Conservation (phyloP, 805 yeast genomes). For the Saccharomycopsis schoenii region DNA sequence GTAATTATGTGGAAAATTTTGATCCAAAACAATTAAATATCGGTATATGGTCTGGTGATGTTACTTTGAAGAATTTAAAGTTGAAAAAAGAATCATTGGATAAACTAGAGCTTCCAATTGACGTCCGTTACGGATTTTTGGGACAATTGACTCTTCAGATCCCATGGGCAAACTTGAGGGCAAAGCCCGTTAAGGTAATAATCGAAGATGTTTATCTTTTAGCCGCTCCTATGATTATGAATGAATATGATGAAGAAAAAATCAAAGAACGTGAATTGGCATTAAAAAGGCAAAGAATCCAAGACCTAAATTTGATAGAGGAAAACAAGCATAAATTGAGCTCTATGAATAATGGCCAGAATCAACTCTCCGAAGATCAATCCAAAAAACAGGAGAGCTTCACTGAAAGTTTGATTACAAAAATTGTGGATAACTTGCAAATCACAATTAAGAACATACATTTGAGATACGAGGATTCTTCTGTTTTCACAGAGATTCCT, state of each 20-base stretch:
- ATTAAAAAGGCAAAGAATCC: conserved; percentile 58
- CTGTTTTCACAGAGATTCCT: conserved; percentile 61
- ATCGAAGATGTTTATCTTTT: conserved; percentile 81
- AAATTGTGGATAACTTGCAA: conserved; percentile 87
- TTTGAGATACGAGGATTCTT: conserved; percentile 78
- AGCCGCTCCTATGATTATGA: conserved; percentile 62
- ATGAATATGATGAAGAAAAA: conserved; percentile 49
- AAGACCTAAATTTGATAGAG: conserved; percentile 42
- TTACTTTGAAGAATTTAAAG: conserved; percentile 65
- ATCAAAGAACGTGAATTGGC: conserved; percentile 54
- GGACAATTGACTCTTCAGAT: conserved; percentile 86
- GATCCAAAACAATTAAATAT: conserved; percentile 92
- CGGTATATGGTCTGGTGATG: conserved; percentile 98
- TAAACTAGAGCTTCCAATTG: conserved; percentile 72
- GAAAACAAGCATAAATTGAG: conserved; percentile 32
- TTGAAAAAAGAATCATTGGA: conserved; percentile 86
- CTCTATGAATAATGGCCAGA: conserved; percentile 23
- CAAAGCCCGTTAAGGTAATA: conserved; percentile 80
- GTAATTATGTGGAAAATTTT: conserved; percentile 82
- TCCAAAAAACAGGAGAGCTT: conserved; percentile 60
- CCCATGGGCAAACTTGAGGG: conserved; percentile 93
- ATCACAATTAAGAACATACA: conserved; percentile 87
- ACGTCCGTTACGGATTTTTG: conserved; percentile 79
- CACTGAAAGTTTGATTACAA: conserved; percentile 77
- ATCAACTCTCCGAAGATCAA: conserved; percentile 10